These are phyloP conservation scores for Crithidia acanthocephali DNA, from an alignment of 208 protist species.

Conservation along the genomic window DNA sequence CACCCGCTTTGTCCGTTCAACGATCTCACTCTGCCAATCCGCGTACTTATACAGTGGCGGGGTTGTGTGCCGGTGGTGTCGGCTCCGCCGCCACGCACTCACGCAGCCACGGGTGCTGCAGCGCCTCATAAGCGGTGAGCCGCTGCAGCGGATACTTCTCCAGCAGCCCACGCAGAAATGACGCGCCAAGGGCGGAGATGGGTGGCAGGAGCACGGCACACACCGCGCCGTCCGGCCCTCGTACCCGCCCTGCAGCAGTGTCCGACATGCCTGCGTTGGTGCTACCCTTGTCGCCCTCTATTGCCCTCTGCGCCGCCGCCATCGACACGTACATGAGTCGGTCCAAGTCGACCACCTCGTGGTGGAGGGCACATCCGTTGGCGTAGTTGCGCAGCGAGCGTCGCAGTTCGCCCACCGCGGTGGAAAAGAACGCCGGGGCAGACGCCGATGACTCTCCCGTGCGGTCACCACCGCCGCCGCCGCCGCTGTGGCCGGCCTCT, in stretches of 20 bases:
- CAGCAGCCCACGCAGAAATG: slow-evolving; percentile 54
- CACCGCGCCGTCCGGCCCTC: slow-evolving; percentile 5
- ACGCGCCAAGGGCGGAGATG: slow-evolving; percentile 41
- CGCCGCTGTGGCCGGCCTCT: too few species aligned
- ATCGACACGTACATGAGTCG: slow-evolving; percentile 33
- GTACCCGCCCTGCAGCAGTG: neutral
- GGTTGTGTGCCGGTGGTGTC: neutral
- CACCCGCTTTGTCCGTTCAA: too few species aligned
- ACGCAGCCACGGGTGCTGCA: slow-evolving; percentile 74
- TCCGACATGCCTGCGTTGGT: neutral
- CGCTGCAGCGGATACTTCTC: slow-evolving; percentile 64
- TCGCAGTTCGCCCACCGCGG: slow-evolving; percentile 25
- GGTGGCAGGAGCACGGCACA: slow-evolving; percentile 27
- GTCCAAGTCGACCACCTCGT: slow-evolving; percentile 37
- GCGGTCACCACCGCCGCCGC: too few species aligned
- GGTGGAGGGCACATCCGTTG: slow-evolving; percentile 11
- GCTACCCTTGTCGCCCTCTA: neutral
- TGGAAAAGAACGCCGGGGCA: slow-evolving; percentile 13
- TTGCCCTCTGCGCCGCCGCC: slow-evolving; percentile 1
- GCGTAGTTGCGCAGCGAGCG: slow-evolving; percentile 27
- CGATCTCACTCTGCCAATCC: too few species aligned
- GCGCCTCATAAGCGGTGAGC: slow-evolving; percentile 67
- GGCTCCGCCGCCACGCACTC: slow-evolving; percentile 23
- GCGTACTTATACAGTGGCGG: too few species aligned
- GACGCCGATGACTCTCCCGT: neutral